A percentile compares a stretch with the other conserved stretches of the same genome.
These are phyloP conservation scores for Botrytis fragariae DNA, from an alignment of 2,329 filamentous ascomycete species.

Conservation along the genomic window DNA sequence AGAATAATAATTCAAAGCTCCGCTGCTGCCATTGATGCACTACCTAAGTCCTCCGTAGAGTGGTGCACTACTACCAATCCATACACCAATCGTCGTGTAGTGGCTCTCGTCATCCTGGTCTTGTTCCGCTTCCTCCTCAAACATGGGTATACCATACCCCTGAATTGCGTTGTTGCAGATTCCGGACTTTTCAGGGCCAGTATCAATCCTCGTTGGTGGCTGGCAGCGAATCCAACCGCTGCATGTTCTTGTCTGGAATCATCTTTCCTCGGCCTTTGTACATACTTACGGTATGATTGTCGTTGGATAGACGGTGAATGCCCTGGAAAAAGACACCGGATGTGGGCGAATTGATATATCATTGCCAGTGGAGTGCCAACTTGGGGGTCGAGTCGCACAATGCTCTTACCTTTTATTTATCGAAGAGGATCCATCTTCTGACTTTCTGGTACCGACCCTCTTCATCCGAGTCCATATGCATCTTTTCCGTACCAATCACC, in stretches of 20 bases:
- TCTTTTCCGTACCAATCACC: slow-evolving; percentile 13
- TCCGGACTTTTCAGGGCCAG: slow-evolving; percentile 17
- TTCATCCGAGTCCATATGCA: slow-evolving; percentile 13
- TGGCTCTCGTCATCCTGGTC: slow-evolving; percentile 25
- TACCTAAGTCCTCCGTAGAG: neutral
- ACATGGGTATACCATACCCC: slow-evolving; percentile 23
- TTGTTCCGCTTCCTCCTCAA: slow-evolving; percentile 17
- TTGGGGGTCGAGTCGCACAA: slow-evolving; percentile 11
- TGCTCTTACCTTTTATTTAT: slow-evolving; percentile 6
- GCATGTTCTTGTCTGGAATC: slow-evolving; percentile 11
- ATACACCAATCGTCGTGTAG: slow-evolving; percentile 18
- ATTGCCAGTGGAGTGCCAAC: neutral
- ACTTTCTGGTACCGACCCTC: slow-evolving; percentile 17
- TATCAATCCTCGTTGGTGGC: slow-evolving; percentile 19
- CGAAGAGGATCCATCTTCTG: slow-evolving; percentile 12
- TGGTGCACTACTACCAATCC: slow-evolving; percentile 16
- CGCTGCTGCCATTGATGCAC: slow-evolving; percentile 7
- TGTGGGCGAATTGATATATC: neutral
- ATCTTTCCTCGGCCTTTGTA: neutral
- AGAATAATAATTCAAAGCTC: neutral
- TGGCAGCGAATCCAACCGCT: slow-evolving; percentile 21
- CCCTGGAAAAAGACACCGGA: neutral
- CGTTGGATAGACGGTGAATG: slow-evolving; percentile 2
- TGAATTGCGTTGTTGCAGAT: slow-evolving; percentile 21
- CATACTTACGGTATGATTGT: slow-evolving; percentile 8